Evolutionary conservation across 306 rosid genomes (phyloP), one percentile per base, ranked within the genome.

Genomic region (Cicer cuneatum): DNA sequence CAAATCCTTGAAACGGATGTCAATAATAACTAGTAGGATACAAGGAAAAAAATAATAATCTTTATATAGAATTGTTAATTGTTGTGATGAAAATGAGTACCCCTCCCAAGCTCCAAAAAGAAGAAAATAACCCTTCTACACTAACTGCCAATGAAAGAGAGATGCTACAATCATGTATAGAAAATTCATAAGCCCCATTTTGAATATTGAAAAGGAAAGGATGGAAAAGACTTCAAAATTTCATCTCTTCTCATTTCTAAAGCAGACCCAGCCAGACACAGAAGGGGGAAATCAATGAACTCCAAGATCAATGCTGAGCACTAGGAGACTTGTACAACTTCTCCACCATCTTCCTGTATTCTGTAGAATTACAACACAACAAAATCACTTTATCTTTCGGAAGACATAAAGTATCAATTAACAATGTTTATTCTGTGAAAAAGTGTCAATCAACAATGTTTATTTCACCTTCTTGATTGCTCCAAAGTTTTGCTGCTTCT

Each of bases 401-500:
- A 51, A n/a, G 70, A 11, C 4, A n/a, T 7, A 35, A 29, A 29
- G 33, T 16, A 39, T 24, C 60, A 69, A 77, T 21, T 5, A 7
- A 59, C 64, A 51, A 61, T 29, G 33, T 29, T 29, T 29, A 45
- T 41, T 2, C 0, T 46, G 5, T 21, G 15, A 15, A 41, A 41
- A 45, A 69, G 24, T 18, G 62, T 33, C 37, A 71, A 21, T n/a
- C 8, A 48, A 48, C 8, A 10, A 33, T 40, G 12, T 46, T 65
- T n/a, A 1, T 65, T 75, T 73, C 80, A 92, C 97, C 99, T 88
- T 92, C 89, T 87, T 95, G 99, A 79, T 92, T 90, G 79, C 82
- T 81, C 99, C 98, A 95, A 47, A 95, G 85, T 74, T 90, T 93
- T 10, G 99, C 99, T 52, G 99, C 99, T 83, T 90, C 98, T 45